Conservation (phyloP, 2,329 filamentous ascomycete species). For the Phoma sp. region DNA sequence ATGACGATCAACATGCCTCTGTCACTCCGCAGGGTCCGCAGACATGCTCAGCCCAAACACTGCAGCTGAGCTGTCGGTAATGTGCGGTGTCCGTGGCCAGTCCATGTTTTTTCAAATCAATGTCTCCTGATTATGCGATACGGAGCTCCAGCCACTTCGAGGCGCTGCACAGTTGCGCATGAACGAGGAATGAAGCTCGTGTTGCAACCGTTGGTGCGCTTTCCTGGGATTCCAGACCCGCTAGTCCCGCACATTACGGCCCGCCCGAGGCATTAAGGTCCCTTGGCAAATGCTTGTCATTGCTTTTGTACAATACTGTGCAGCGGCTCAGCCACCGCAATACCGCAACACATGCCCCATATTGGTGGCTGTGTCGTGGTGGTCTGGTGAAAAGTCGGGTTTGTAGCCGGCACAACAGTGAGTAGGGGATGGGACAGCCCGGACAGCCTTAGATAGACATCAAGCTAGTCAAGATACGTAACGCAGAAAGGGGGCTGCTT, state of each 20-base stretch:
- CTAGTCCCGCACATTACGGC: conserved; percentile 4
- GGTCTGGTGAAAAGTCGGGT: no score
- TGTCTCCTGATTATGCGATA: conserved; percentile 2
- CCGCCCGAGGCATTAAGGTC: conserved; percentile 11
- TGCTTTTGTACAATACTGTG: neutral
- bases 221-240: conserved; percentile 9
- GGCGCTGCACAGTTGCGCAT: conserved; percentile 14
- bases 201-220: conserved; percentile 9
- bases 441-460: no score
- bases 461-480: no score
- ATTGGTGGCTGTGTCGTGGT: conserved; percentile 2
- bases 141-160: conserved; percentile 11
- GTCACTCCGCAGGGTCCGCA: conserved; percentile 3
- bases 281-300: conserved; percentile 13
- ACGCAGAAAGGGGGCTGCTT: no score
- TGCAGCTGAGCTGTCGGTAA: neutral
- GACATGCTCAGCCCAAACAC: neutral
- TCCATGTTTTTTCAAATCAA: conserved; percentile 10
- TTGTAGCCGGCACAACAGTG: no score
- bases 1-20: conserved; percentile 11
- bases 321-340: conserved; percentile 11
- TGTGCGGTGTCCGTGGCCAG: neutral
- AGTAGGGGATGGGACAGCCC: no score
- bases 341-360: neutral
- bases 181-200: conserved; percentile 11